A percentile compares a stretch with the other conserved stretches of the same genome.
These are phyloP conservation scores for Candida ficus DNA, from an alignment of 805 yeast species.

Conservation along the genomic window DNA sequence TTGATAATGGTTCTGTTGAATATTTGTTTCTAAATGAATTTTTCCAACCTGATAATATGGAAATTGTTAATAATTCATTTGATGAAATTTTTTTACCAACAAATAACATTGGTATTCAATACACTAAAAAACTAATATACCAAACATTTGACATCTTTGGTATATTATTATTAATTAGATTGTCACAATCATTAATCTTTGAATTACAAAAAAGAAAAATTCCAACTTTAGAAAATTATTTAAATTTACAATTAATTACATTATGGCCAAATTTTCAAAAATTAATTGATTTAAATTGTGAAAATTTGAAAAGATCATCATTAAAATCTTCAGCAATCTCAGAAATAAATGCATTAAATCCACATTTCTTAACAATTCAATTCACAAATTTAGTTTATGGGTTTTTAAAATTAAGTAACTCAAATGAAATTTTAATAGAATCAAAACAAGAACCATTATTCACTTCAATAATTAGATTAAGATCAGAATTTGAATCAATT, in stretches of 20 bases:
- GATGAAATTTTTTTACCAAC: constrained; percentile 50
- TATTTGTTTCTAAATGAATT: constrained; percentile 68
- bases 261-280: constrained; percentile 87
- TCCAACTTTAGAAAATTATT: constrained; percentile 67
- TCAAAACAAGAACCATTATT: constrained; percentile 62
- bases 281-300: constrained; percentile 73
- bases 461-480: constrained; percentile 59
- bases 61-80: constrained; percentile 38
- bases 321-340: constrained; percentile 28
- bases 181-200: constrained; percentile 59
- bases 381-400: constrained; percentile 72
- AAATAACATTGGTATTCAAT: constrained; percentile 42
- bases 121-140: constrained; percentile 35
- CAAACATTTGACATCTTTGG: constrained; percentile 71
- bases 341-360: constrained; percentile 32
- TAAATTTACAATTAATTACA: constrained; percentile 56
- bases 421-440: constrained; percentile 26
- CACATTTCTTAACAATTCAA: constrained; percentile 70
- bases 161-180: constrained; percentile 64
- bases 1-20: constrained; percentile 76
- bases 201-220: constrained; percentile 65
- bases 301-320: constrained; percentile 47
- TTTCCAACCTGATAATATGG: constrained; percentile 41
- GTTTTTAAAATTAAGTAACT: constrained; percentile 49
- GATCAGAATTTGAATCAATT: constrained; percentile 75